phyloP scores from a whole-genome alignment of 495 filamentous ascomycete species.

The Usnea hakonensis region DNA sequence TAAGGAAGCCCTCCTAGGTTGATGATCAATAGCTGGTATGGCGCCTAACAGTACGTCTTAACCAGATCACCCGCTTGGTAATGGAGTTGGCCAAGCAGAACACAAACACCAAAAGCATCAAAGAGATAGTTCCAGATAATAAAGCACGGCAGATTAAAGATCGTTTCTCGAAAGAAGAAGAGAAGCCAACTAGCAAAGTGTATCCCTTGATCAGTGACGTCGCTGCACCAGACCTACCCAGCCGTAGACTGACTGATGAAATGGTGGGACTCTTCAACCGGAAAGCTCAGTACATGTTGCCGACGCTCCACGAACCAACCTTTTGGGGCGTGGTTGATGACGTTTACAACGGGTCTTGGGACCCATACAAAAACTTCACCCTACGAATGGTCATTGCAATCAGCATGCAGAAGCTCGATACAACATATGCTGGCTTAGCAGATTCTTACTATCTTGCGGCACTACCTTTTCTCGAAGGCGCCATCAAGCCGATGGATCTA shows the following conservation, averaged over 20 bases:
- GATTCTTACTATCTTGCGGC: slow-evolving; percentile 89
- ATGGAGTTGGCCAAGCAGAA: slow-evolving; percentile 92
- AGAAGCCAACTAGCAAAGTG: slow-evolving; percentile 56
- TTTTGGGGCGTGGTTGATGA: slow-evolving; percentile 69
- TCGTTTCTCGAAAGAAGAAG: slow-evolving; percentile 47
- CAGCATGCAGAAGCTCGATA: slow-evolving; percentile 79
- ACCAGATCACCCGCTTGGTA: slow-evolving; percentile 85
- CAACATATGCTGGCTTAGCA: slow-evolving; percentile 72
- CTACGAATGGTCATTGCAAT: slow-evolving; percentile 85
- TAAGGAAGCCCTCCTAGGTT: slow-evolving; percentile 51
- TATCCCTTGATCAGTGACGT: slow-evolving; percentile 74
- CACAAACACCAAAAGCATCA: slow-evolving; percentile 74
- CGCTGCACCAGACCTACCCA: slow-evolving; percentile 62
- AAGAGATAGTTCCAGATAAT: slow-evolving; percentile 74
- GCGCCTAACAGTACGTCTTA: not conserved
- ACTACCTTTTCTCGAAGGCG: slow-evolving; percentile 67
- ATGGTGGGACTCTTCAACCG: slow-evolving; percentile 73
- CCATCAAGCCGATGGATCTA: slow-evolving; percentile 72
- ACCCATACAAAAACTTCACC: slow-evolving; percentile 78
- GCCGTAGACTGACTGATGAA: slow-evolving; percentile 55
- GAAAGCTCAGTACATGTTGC: slow-evolving; percentile 80
- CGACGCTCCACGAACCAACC: slow-evolving; percentile 73
- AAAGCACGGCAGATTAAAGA: slow-evolving; percentile 51
- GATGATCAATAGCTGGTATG: not conserved
- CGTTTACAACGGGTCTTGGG: slow-evolving; percentile 65